Conservation (phyloP, 2,329 filamentous ascomycete genomes). For the Ascochyta rabiei region DNA sequence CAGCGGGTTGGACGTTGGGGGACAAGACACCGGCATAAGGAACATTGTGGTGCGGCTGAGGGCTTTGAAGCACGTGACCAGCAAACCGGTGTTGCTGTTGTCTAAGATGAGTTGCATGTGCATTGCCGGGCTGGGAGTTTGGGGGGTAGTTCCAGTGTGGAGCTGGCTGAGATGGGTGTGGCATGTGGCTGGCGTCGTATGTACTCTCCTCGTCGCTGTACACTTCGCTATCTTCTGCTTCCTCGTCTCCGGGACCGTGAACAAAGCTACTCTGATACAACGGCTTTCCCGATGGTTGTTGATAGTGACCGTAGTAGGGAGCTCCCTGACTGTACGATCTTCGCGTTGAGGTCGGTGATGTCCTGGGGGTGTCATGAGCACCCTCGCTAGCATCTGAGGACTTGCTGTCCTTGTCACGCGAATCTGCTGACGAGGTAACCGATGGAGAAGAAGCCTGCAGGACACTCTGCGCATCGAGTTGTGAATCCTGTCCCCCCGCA, state of each 20-base stretch:
- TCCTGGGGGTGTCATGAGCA: conserved; percentile 33
- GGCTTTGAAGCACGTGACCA: conserved; percentile 44
- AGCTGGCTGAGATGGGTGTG: conserved; percentile 22
- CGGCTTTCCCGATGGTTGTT: conserved; percentile 33
- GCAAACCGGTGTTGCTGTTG: conserved; percentile 41
- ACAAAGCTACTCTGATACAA: conserved; percentile 43
- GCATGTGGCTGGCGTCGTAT: conserved; percentile 18
- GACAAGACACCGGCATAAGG: conserved; percentile 36
- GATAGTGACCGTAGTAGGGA: conserved; percentile 19
- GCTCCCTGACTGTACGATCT: conserved; percentile 18
- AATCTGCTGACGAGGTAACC: conserved; percentile 25
- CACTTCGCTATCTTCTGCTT: conserved; percentile 28
- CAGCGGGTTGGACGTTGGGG: conserved; percentile 28
- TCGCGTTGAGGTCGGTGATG: conserved; percentile 37
- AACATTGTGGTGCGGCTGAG: conserved; percentile 43
- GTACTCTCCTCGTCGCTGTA: conserved; percentile 22
- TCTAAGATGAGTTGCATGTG: conserved; percentile 34
- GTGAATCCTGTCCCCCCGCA: conserved; percentile 9
- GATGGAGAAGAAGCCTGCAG: conserved; percentile 30
- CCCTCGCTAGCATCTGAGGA: conserved; percentile 36
- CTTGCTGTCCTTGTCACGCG: conserved; percentile 21
- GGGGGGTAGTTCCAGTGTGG: conserved; percentile 31
- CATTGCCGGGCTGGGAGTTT: conserved; percentile 33
- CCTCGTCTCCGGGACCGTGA: conserved; percentile 28
- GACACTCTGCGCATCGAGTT: conserved; percentile 17